A percentile compares a stretch with the other conserved stretches of the same genome.
These are phyloP conservation scores for Claviceps paspali DNA, from an alignment of 2,329 filamentous ascomycete genomes.

Conservation along the genomic window DNA sequence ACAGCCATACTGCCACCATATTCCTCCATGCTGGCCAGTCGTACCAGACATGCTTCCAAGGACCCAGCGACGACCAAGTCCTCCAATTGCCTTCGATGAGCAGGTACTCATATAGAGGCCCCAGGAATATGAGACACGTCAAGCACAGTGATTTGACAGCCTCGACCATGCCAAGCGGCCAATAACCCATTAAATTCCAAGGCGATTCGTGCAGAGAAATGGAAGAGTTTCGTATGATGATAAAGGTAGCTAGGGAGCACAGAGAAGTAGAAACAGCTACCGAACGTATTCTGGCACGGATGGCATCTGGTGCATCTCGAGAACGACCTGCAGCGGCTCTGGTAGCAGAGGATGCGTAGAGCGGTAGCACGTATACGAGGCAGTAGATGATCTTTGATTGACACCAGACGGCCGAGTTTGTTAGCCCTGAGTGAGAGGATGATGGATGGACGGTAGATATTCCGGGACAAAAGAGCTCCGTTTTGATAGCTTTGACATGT, in stretches of 20 bases:
- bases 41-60: slow-evolving; percentile 43
- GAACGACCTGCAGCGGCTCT: slow-evolving; percentile 65
- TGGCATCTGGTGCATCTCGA: slow-evolving; percentile 78
- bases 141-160: slow-evolving; percentile 49
- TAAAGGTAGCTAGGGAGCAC: slow-evolving; percentile 51
- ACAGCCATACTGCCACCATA: slow-evolving; percentile 56
- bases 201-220: not conserved
- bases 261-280: slow-evolving; percentile 61
- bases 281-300: slow-evolving; percentile 68
- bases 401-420: not conserved
- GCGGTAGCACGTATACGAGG: slow-evolving; percentile 76
- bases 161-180: slow-evolving; percentile 56
- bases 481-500: no score
- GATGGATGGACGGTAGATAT: no score
- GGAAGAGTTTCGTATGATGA: slow-evolving; percentile 33
- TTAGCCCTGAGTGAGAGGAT: not conserved
- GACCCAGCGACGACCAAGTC: slow-evolving; percentile 41
- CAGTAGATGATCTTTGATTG: slow-evolving; percentile 58
- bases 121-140: slow-evolving; percentile 65
- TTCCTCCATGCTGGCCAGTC: slow-evolving; percentile 81
- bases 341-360: slow-evolving; percentile 70
- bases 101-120: slow-evolving; percentile 67
- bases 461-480: no score
- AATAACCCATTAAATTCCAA: slow-evolving; percentile 62
- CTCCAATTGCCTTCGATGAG: slow-evolving; percentile 58